phyloP scores from a whole-genome alignment of 768 basidiomycete genomes.

The Naganishia randhawae region DNA sequence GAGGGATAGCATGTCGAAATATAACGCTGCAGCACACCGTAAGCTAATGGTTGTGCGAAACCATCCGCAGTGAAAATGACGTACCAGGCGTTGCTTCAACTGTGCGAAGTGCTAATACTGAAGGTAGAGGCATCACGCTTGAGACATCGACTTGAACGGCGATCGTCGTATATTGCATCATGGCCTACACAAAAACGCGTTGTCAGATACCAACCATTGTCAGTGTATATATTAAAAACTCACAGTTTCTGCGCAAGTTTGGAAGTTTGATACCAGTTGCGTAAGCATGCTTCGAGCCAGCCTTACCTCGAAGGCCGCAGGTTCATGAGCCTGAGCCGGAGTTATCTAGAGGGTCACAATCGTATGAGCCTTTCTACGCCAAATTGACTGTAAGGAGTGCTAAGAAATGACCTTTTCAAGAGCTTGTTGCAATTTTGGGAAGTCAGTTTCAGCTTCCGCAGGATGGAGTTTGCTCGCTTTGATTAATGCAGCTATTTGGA shows the following conservation, averaged over 20 bases:
- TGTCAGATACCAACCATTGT: background rate
- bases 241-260: background rate
- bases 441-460: background rate
- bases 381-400: background rate
- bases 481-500: constrained; percentile 12
- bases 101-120: background rate
- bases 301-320: constrained; percentile 8
- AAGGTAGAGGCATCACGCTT: constrained; percentile 8
- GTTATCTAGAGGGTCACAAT: background rate
- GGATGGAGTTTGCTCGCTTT: constrained; percentile 3
- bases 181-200: background rate
- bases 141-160: background rate
- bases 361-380: too few species aligned
- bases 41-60: background rate
- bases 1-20: constrained; percentile 13
- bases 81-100: background rate
- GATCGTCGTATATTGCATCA: constrained; percentile 1
- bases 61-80: background rate
- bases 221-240: background rate
- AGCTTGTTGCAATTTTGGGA: constrained; percentile 5
- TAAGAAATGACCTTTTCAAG: background rate
- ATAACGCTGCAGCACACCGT: background rate
- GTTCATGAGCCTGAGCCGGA: background rate
- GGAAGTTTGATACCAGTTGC: background rate
- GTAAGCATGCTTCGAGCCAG: constrained; percentile 1